These are phyloP conservation scores for Pyricularia sp. DNA, from an alignment of 2,329 filamentous ascomycete species.

Conservation along the genomic window DNA sequence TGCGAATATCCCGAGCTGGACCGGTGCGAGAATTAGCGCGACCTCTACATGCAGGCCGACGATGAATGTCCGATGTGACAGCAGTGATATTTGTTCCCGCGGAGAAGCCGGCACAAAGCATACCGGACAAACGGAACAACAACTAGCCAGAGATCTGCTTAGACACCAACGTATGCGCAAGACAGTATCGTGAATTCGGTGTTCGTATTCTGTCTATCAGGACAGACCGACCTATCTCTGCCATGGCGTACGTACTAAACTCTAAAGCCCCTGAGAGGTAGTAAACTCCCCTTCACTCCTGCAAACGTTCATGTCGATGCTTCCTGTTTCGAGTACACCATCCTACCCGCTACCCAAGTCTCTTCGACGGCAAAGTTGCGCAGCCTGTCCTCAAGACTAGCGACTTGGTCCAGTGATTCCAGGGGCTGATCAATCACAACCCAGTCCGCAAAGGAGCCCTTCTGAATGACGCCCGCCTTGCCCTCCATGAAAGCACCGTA, in stretches of 20 bases:
- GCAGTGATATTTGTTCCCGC: not conserved
- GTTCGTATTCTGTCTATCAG: too few relatives aligned
- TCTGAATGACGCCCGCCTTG: slow-evolving; percentile 46
- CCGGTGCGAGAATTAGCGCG: not conserved
- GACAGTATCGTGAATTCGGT: too few relatives aligned
- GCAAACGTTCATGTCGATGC: not conserved
- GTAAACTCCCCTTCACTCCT: too few relatives aligned
- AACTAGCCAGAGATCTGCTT: not conserved
- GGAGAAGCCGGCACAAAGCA: not conserved
- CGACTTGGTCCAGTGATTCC: slow-evolving; percentile 24
- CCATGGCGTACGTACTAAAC: too few relatives aligned
- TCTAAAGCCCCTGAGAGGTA: too few relatives aligned
- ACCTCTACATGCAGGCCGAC: not conserved
- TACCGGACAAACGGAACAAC: not conserved
- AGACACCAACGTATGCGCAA: too few relatives aligned
- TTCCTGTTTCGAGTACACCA: slow-evolving; percentile 30
- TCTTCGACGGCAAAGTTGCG: slow-evolving; percentile 47
- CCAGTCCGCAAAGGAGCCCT: slow-evolving; percentile 61
- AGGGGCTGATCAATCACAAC: slow-evolving; percentile 55
- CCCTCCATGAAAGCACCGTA: slow-evolving; percentile 50
- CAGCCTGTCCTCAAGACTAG: slow-evolving; percentile 38
- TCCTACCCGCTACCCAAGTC: slow-evolving; percentile 57
- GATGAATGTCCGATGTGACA: not conserved
- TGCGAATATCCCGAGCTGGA: not conserved
- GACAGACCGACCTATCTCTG: too few relatives aligned